phyloP scores from a whole-genome alignment of 2,329 filamentous ascomycete species.

The Kalmusia sp. region DNA sequence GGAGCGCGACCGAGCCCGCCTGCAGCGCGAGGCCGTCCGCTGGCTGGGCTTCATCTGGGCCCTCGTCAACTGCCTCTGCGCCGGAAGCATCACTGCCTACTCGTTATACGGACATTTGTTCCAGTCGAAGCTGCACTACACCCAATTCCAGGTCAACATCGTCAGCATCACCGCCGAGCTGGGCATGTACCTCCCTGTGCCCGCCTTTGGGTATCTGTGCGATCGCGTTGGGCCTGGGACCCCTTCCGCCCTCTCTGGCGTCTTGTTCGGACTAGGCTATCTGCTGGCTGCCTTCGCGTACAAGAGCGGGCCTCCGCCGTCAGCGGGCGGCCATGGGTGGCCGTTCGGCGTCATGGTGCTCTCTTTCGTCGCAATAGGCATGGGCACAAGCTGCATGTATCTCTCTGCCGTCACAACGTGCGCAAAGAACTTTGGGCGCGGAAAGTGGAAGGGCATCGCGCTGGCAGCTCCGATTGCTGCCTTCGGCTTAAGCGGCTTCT shows the following conservation, averaged over 20 bases:
- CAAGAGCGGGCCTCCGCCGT: conserved; percentile 61
- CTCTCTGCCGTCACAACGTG: conserved; percentile 90
- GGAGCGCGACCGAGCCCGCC: conserved; percentile 61
- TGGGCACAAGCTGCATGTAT: conserved; percentile 88
- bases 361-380: conserved; percentile 82
- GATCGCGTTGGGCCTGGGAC: conserved; percentile 84
- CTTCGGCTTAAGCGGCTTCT: conserved; percentile 94
- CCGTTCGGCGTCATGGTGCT: conserved; percentile 84
- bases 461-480: conserved; percentile 89
- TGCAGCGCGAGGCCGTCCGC: conserved; percentile 61
- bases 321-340: conserved; percentile 63
- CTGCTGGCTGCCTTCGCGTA: conserved; percentile 83
- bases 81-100: conserved; percentile 91
- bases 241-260: conserved; percentile 73
- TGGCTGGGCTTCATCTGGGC: conserved; percentile 67
- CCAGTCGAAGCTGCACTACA: conserved; percentile 84
- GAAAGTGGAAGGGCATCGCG: conserved; percentile 85
- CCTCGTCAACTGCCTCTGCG: conserved; percentile 73
- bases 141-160: conserved; percentile 89
- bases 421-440: conserved; percentile 96
- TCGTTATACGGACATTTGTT: conserved; percentile 93
- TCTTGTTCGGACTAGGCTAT: conserved; percentile 83
- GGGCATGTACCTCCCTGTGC: conserved; percentile 90
- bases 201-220: conserved; percentile 87
- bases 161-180: conserved; percentile 87